Percentiles rank a stretch among this genome's conserved stretches.
Evolutionary conservation across 2,329 filamentous ascomycete genomes (phyloP).

Genomic region (Trichoderma afroharzianum): DNA sequence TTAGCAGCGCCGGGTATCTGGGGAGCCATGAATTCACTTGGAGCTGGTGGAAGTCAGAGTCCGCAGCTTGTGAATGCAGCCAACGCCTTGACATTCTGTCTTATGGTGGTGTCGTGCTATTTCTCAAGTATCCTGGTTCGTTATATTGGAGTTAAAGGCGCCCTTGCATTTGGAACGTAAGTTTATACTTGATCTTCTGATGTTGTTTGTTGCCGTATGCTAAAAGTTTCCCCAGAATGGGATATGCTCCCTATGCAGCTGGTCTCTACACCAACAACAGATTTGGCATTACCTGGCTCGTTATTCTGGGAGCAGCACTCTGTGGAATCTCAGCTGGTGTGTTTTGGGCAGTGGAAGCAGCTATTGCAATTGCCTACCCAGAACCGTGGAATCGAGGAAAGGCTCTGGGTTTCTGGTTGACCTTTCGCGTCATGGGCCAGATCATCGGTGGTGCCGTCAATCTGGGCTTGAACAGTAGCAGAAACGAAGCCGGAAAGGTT

Average conservation of each 20-base stretch:
- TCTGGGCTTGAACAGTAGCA: conserved; percentile 59
- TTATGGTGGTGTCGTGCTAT: conserved; percentile 70
- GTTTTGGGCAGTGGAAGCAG: conserved; percentile 73
- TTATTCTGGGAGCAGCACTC: conserved; percentile 63
- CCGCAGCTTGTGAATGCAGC: conserved; percentile 67
- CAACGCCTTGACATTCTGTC: conserved; percentile 67
- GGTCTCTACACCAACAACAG: conserved; percentile 71
- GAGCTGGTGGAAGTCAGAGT: conserved; percentile 62
- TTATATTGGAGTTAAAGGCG: conserved; percentile 67
- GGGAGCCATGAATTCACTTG: conserved; percentile 70
- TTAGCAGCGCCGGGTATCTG: conserved; percentile 69
- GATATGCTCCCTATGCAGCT: conserved; percentile 68
- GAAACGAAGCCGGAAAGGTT: conserved; percentile 58
- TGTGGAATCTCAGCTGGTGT: conserved; percentile 69
- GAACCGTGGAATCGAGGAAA: conserved; percentile 65
- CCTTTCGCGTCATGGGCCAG: conserved; percentile 56
- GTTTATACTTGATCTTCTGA: conserved; percentile 20
- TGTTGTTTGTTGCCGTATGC: neutral
- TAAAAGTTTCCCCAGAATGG: conserved; percentile 36
- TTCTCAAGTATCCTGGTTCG: conserved; percentile 62
- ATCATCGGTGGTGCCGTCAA: conserved; percentile 71
- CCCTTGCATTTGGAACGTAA: conserved; percentile 66
- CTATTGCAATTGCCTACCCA: conserved; percentile 68
- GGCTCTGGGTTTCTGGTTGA: conserved; percentile 66
- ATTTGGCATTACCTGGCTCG: conserved; percentile 65